phyloP scores from a whole-genome alignment of 495 filamentous ascomycete species.

The Xeromyces bisporus region DNA sequence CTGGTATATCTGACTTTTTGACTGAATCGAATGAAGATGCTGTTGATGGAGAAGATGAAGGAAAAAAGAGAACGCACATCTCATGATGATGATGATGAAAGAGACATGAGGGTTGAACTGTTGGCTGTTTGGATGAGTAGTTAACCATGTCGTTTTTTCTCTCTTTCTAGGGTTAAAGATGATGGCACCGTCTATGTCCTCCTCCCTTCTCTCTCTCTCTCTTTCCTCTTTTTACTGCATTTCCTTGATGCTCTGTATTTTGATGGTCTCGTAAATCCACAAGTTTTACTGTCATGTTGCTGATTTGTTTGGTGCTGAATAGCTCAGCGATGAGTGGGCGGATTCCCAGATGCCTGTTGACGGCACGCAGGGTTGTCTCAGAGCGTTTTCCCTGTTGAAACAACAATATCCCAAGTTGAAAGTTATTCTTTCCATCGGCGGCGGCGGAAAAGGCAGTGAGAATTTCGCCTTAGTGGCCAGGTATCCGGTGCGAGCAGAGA shows the following conservation, averaged over 20 bases:
- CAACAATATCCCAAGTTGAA: constrained; percentile 57
- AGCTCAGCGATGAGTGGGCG: constrained; percentile 80
- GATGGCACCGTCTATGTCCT: constrained; percentile 71
- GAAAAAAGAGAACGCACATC: constrained; percentile 9
- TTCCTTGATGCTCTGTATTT: constrained; percentile 1
- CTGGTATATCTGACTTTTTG: constrained; percentile 23
- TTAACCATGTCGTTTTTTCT: constrained; percentile 14
- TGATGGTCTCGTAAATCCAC: not conserved
- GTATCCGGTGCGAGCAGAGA: constrained; percentile 40
- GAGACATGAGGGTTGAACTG: too few relatives aligned
- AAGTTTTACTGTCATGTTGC: constrained; percentile 10
- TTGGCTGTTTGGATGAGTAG: too few relatives aligned
- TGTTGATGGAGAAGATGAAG: constrained; percentile 1
- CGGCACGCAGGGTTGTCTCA: constrained; percentile 58
- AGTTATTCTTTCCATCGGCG: constrained; percentile 75
- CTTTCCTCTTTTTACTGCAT: constrained; percentile 5
- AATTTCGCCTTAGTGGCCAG: constrained; percentile 60
- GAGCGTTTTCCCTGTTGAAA: constrained; percentile 59
- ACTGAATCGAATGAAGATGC: constrained; percentile 9
- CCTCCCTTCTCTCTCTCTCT: constrained; percentile 3
- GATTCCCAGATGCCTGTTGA: constrained; percentile 68
- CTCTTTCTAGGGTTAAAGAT: constrained; percentile 47
- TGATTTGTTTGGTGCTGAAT: constrained; percentile 4
- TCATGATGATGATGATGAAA: too few relatives aligned
- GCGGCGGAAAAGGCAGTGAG: constrained; percentile 59